Conservation (phyloP, 345 rosid genomes). For the Stellera chamaejasme region DNA sequence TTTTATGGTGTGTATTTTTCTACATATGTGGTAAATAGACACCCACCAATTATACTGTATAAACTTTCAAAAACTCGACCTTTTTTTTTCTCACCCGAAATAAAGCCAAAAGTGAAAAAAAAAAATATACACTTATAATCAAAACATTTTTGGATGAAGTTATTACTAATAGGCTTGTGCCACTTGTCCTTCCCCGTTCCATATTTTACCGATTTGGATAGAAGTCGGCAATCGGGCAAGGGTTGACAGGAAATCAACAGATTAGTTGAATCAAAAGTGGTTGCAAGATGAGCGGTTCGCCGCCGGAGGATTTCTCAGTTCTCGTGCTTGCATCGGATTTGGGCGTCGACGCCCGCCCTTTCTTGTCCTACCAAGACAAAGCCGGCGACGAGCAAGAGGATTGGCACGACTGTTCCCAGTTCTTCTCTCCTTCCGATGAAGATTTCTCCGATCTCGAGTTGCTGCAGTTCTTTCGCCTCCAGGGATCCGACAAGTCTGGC, state of each 20-base stretch:
- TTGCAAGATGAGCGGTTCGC: conserved; percentile 27
- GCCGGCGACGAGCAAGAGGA: conserved; percentile 35
- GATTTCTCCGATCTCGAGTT: conserved; percentile 90
- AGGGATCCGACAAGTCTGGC: conserved; percentile 74
- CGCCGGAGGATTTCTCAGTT: conserved; percentile 58
- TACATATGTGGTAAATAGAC: too few species aligned
- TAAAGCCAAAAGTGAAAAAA: too few species aligned
- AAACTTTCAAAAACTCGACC: too few species aligned
- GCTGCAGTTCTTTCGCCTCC: conserved; percentile 59
- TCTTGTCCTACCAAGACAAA: conserved; percentile 25
- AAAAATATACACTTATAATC: too few species aligned
- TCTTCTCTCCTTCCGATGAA: conserved; percentile 42
- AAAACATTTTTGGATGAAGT: too few species aligned
- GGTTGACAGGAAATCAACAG: neutral
- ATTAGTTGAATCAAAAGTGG: neutral
- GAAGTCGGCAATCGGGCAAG: neutral
- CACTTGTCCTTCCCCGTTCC: too few species aligned
- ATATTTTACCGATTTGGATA: too few species aligned
- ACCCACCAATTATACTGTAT: too few species aligned
- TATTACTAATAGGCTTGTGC: too few species aligned
- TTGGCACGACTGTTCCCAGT: conserved; percentile 84
- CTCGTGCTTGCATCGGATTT: conserved; percentile 76
- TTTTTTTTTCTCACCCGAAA: too few species aligned
- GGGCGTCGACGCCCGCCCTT: conserved; percentile 71
- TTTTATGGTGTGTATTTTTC: too few species aligned